phyloP scores from a whole-genome alignment of 202 grass and related monocot species.

The Zizania palustris region DNA sequence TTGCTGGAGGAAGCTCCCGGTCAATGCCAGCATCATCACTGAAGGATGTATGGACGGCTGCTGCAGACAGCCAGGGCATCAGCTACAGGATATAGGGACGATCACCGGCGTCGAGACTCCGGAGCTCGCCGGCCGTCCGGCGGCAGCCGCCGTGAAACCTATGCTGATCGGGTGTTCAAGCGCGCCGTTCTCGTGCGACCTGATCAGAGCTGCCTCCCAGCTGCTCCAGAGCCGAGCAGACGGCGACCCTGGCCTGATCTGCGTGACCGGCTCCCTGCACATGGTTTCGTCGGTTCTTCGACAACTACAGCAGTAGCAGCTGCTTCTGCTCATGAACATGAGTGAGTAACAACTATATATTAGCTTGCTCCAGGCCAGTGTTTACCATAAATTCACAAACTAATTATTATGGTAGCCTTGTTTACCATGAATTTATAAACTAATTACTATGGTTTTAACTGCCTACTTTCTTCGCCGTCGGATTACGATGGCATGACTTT shows the following conservation, averaged over 20 bases:
- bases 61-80: slow-evolving; percentile 44
- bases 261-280: slow-evolving; percentile 79
- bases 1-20: slow-evolving; percentile 67
- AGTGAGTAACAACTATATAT: not conserved
- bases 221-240: slow-evolving; percentile 44
- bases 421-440: no score
- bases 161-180: slow-evolving; percentile 46
- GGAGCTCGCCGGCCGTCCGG: not conserved
- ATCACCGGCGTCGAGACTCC: slow-evolving; percentile 13
- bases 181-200: slow-evolving; percentile 24
- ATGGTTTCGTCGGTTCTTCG: slow-evolving; percentile 58
- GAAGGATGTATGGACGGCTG: slow-evolving; percentile 55
- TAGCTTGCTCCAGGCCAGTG: no score
- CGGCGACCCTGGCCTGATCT: slow-evolving; percentile 48
- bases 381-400: no score
- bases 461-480: no score
- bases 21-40: slow-evolving; percentile 45
- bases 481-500: no score
- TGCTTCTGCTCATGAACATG: not conserved
- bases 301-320: slow-evolving; percentile 28
- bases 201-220: slow-evolving; percentile 42
- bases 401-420: no score
- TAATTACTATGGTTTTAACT: no score
- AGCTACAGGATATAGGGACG: slow-evolving; percentile 41
- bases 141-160: not conserved